Evolutionary conservation across 2,329 filamentous ascomycete genomes (phyloP), one percentile per base, ranked within the genome.

Genomic region (Endothia cerciana): DNA sequence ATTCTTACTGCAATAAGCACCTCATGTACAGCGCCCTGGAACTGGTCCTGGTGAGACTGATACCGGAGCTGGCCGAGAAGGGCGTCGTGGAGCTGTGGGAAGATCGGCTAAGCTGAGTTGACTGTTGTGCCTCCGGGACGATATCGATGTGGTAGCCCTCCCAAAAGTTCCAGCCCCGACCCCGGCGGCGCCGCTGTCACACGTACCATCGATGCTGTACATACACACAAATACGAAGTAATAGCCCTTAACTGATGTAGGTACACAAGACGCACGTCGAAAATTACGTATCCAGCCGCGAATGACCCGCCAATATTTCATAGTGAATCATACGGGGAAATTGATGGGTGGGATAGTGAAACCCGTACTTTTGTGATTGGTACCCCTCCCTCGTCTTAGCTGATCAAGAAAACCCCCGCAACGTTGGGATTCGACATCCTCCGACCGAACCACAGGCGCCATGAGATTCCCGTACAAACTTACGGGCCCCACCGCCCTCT

Each of bases 1-100:
- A 97, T 77, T 82, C 85, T 61, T 97, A 97, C 79, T 90, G 93
- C 78, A 99, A 99, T 79, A 96, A 94, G 80, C 93, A 97, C 79
- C 81, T 98, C 40, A 81, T 97, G 71, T 97, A 97, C 74, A 84
- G 87, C 55, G 82, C 95, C 58, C 79, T 98, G 41, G 95, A 99
- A 79, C 79, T 94, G 65, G 76, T 97, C 2, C 81, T 97, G n/a
- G 86, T 93, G 65, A 87, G 90, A 70, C 77, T 98, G 68, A 86
- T 97, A 74, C 95, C 95, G 4, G 95, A 99, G 79, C 76, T 98
- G 72, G 84, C 84, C 63, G 90, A 92, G 72, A 88, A 87, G 74
- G 87, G 88, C 45, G 85, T 92, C 38, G 82, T 83, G 64, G 91
- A 93, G 72, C 78, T 97, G 64, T 87, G 91, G 85, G 89, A 87